Evolutionary conservation across 2,329 filamentous ascomycete species (phyloP), one percentile per base, ranked within the genome.

Genomic region (Chaetomiaceae sp.): DNA sequence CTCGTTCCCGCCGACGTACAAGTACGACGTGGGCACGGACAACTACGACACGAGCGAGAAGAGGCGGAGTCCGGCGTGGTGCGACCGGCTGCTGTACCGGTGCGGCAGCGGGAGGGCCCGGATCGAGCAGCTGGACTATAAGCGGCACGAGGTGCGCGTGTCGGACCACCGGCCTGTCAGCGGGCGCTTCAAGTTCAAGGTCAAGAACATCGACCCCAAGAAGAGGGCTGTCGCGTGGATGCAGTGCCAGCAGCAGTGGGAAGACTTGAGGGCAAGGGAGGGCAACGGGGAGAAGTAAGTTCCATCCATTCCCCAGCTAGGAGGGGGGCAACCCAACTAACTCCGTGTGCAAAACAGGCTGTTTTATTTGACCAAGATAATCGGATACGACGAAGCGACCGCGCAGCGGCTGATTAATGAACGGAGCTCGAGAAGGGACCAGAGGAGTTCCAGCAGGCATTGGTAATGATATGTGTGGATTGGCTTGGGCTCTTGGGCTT

Each of bases 21-120:
- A 99, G 67, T 99, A 99, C 67, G 93, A 99, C 61, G 89, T 97
- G 0, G 91, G 91, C 14, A 95, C 89, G 0, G 92, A 97, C 64
- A 86, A 82, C 6, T 99, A 97, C 67, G 93, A 99, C 66, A 86
- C 87, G 0, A 92, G 87, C 61, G 93, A 99, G 68, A 99, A 99
- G 76, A 89, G 89, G 67, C 82, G 93, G 44, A 86, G 89, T 19
- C 93, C 93, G 0, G 93, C 93, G 1, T 99, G 93, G 93, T 99
- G 93, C 66, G 93, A 99, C 72, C 82, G 93, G 31, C 72, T 99
- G 33, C 73, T 99, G n/a, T 95, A 89, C 64, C 81, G 91, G 19
- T 89, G 89, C 19, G 70, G 86, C 6, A 42, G 30, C 3, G 57
- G 50, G 3, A 39, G 57, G 12, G 89, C 88, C 23, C 82, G 87